Base-by-base conservation (phyloP, 1,139 yeast genomes). In the Yamadazyma dushanensis region DNA sequence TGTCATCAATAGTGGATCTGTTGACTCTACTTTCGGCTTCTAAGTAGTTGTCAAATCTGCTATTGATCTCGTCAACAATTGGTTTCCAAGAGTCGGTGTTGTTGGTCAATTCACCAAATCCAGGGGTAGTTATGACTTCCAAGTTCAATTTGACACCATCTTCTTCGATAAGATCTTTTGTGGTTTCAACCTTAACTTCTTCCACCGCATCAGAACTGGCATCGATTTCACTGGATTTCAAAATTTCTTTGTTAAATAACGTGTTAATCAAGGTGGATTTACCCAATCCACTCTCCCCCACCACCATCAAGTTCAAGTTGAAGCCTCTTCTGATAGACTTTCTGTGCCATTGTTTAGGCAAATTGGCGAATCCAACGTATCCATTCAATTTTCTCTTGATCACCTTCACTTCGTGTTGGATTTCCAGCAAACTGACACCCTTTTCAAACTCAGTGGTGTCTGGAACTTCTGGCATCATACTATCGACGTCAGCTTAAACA, bases 291-390 rank as follows among this genome's bases (percentile, higher is more conserved):
- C 83, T 73, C 65, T 88, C 96, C 47, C 95, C 96, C 42, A 86
- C 95, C 39, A 88, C 89, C 79, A 92, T 78, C 45, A 92, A 60
- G 59, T 92, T 94, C 61, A 94, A 78, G 53, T 73, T 77, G 73
- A 92, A 94, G n/a, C 98, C 99, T 59, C 92, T 80, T 64, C 92
- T 83, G 47, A 90, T 82, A 5, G 95, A 83, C 63, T 87, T 89
- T 65, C 96, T 80, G 66, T 92, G 97, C 97, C 97, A 92, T 70
- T 94, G 99, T 61, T 90, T 92, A 41, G 99, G 99, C 55, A 94
- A 75, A 64, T 90, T 94, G 50, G 97, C 96, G 65, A 94, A 92
- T 3, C 99, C 99, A 41, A 94, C 98, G 59, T 84, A 90, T 5
- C 96, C 95, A 49, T 82, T 85, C 51, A 90, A 78, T 56, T 87